Base-by-base conservation (phyloP, 768 basidiomycete genomes). In the Suillus sp. region DNA sequence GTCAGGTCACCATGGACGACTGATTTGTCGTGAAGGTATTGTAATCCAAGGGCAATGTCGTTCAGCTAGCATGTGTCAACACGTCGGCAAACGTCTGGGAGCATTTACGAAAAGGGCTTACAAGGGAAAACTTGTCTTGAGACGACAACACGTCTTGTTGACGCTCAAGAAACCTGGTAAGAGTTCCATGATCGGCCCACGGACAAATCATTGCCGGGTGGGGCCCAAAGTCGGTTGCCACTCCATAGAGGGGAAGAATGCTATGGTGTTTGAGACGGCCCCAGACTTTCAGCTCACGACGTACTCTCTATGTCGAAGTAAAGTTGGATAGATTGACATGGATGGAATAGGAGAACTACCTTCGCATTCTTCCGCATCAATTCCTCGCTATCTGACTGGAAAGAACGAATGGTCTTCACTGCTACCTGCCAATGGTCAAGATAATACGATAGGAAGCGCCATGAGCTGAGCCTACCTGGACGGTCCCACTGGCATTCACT, bases 121-220 rank as follows among this genome's bases (percentile, higher is more conserved):
- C 71, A 27, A 72, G 51, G n/a, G n/a, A n/a, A n/a, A n/a, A n/a
- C n/a, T n/a, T n/a, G n/a, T n/a, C n/a, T n/a, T n/a, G n/a, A n/a
- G n/a, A n/a, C n/a, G n/a, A n/a, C n/a, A n/a, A n/a, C n/a, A n/a
- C n/a, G n/a, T n/a, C n/a, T n/a, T n/a, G 55, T 13, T 18, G 40
- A 14, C 47, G 30, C 38, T 68, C 65, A 30, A 71, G 37, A 60
- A 65, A 71, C 18, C 48, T 6, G 1, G 50, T 66, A 20, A 71
- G 51, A 53, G 58, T 60, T 16, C 67, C 69, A 25, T 70, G 61
- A 11, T 66, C 69, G 14, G 64, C 58, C 67, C 69, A 67, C 0
- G 69, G 70, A 34, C 65, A n/a, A n/a, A n/a, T n/a, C n/a, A n/a
- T n/a, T n/a, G n/a, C n/a, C n/a, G n/a, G n/a, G n/a, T n/a, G n/a